These are phyloP conservation scores for Coemansia sp. DNA, from an alignment of 192 early-diverging fungal species.

Conservation along the genomic window DNA sequence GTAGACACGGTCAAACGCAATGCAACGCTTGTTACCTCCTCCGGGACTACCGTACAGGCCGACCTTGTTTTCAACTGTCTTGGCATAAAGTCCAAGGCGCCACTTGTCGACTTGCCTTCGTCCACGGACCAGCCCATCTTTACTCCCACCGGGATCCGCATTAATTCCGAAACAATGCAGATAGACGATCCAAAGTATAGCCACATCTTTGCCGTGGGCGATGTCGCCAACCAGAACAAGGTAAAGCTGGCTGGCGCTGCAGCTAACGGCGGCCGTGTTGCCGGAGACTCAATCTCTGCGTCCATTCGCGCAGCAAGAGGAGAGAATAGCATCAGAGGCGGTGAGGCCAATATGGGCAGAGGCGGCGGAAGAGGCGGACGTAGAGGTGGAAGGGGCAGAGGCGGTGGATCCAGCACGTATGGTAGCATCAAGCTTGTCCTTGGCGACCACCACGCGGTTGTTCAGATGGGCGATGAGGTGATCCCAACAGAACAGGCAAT, in stretches of 20 bases:
- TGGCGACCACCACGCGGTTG: slow-evolving; percentile 38
- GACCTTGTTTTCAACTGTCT: slow-evolving; percentile 47
- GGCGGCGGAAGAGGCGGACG: not conserved
- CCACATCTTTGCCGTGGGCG: slow-evolving; percentile 76
- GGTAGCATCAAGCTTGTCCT: slow-evolving; percentile 47
- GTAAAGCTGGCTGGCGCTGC: slow-evolving; percentile 48
- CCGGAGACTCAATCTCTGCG: slow-evolving; percentile 34
- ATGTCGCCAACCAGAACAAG: slow-evolving; percentile 56
- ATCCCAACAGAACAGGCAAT: slow-evolving; percentile 36
- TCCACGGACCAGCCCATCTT: slow-evolving; percentile 32
- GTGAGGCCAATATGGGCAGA: not conserved
- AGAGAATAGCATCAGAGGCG: not conserved
- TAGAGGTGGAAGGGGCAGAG: not conserved
- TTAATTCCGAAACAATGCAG: slow-evolving; percentile 62
- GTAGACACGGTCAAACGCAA: slow-evolving; percentile 47
- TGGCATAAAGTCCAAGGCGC: slow-evolving; percentile 29
- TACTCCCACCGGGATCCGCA: slow-evolving; percentile 46
- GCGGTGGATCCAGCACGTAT: slow-evolving; percentile 4
- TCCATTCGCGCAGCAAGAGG: slow-evolving; percentile 24
- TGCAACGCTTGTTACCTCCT: slow-evolving; percentile 27
- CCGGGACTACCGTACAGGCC: slow-evolving; percentile 22
- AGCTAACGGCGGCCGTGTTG: slow-evolving; percentile 20
- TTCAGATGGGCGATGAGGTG: slow-evolving; percentile 32
- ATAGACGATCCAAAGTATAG: slow-evolving; percentile 61
- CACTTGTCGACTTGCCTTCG: slow-evolving; percentile 37